Percentiles rank a stretch among this genome's conserved stretches.
These are phyloP conservation scores for Dendrobium catenatum DNA, from an alignment of 106 monocot species.

Conservation along the genomic window DNA sequence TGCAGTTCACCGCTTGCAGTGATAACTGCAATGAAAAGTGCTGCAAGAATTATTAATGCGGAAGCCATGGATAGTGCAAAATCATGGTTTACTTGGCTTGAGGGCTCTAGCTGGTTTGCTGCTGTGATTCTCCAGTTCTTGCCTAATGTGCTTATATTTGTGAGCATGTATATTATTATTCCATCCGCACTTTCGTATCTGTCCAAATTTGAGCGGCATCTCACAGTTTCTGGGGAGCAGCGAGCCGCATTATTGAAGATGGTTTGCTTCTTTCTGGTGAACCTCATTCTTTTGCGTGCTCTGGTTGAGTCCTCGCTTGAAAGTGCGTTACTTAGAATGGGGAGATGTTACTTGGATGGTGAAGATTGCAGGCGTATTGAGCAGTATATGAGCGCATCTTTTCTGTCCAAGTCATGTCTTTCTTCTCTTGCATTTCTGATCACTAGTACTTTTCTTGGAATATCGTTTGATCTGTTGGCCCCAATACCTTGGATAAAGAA, in stretches of 20 bases:
- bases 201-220: slow-evolving; percentile 90
- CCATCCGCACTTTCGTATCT: slow-evolving; percentile 89
- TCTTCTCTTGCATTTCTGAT: slow-evolving; percentile 96
- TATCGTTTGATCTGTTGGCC: slow-evolving; percentile 91
- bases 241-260: slow-evolving; percentile 90
- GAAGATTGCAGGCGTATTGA: slow-evolving; percentile 81
- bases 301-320: slow-evolving; percentile 90
- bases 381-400: slow-evolving; percentile 87
- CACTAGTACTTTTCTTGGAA: slow-evolving; percentile 82
- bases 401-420: slow-evolving; percentile 81
- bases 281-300: slow-evolving; percentile 83
- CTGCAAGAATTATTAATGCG: slow-evolving; percentile 86
- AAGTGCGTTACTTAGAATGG: slow-evolving; percentile 80
- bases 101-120: slow-evolving; percentile 82
- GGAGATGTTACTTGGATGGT: slow-evolving; percentile 86
- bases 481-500: slow-evolving; percentile 98
- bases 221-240: slow-evolving; percentile 92
- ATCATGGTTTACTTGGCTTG: slow-evolving; percentile 80
- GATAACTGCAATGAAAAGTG: slow-evolving; percentile 80
- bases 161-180: slow-evolving; percentile 94
- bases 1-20: slow-evolving; percentile 85
- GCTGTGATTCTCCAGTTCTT: slow-evolving; percentile 77
- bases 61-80: slow-evolving; percentile 87
- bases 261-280: slow-evolving; percentile 97
- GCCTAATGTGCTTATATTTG: slow-evolving; percentile 90